Percentiles rank a stretch among this genome's conserved stretches.
These are phyloP conservation scores for Haberlea rhodopensis DNA, from an alignment of 257 asterid species.

Conservation along the genomic window DNA sequence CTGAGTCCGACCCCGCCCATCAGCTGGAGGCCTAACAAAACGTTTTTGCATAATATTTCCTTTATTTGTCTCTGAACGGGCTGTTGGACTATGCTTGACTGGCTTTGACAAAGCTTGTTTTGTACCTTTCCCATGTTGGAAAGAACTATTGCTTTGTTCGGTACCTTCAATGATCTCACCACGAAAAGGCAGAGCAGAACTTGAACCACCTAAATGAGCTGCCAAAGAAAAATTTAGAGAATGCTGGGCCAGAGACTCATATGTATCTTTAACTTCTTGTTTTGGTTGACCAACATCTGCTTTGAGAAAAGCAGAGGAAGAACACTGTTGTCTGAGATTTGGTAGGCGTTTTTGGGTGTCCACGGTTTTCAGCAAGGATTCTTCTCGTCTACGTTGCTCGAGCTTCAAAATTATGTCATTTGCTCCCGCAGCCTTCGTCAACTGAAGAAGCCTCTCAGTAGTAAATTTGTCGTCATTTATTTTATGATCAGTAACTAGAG, in stretches of 20 bases:
- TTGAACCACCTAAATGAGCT: too few relatives aligned
- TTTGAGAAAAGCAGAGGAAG: slow-evolving; percentile 47
- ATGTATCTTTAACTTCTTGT: slow-evolving; percentile 57
- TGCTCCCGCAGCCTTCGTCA: slow-evolving; percentile 44
- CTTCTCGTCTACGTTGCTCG: slow-evolving; percentile 43
- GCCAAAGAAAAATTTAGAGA: slow-evolving; percentile 56
- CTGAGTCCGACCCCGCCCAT: slow-evolving; percentile 84
- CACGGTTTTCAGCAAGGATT: slow-evolving; percentile 25
- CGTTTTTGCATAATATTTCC: slow-evolving; percentile 48
- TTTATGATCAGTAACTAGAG: slow-evolving; percentile 28
- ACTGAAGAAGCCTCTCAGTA: slow-evolving; percentile 47
- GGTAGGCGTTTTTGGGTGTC: slow-evolving; percentile 42
- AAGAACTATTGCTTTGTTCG: slow-evolving; percentile 53
- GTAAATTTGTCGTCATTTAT: slow-evolving; percentile 32
- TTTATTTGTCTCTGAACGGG: slow-evolving; percentile 49
- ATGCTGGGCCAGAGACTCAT: slow-evolving; percentile 54
- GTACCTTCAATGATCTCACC: slow-evolving; percentile 58
- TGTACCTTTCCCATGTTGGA: slow-evolving; percentile 52
- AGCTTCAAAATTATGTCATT: slow-evolving; percentile 33
- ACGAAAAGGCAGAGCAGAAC: too few relatives aligned
- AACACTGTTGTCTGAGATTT: slow-evolving; percentile 39
- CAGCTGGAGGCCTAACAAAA: slow-evolving; percentile 91
- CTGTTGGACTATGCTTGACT: slow-evolving; percentile 40
- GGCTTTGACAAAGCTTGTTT: slow-evolving; percentile 56
- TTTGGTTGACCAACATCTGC: slow-evolving; percentile 46